Conservation (phyloP, 75 land plant species). For the Gnetum montanum region DNA sequence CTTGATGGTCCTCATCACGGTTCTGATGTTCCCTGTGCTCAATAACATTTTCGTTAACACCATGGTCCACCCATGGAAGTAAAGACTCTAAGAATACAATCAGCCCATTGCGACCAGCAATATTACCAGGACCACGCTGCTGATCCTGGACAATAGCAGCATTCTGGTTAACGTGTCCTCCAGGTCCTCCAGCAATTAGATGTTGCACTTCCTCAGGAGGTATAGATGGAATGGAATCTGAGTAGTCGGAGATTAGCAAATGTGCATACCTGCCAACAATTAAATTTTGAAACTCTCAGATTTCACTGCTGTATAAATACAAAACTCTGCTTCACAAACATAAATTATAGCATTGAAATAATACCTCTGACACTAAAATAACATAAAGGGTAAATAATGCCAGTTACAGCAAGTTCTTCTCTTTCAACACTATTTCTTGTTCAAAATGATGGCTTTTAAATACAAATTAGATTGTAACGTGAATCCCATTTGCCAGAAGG, state of each 20-base stretch:
- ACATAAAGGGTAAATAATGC: no score
- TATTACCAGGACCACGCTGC: conserved; percentile 22
- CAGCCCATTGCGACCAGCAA: conserved; percentile 42
- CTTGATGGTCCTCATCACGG: conserved; percentile 6
- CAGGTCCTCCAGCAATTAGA: conserved; percentile 33
- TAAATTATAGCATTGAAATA: no score
- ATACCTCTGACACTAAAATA: no score
- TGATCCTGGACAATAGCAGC: conserved; percentile 5
- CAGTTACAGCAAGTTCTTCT: no score
- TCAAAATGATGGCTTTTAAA: no score
- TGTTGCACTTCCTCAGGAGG: conserved; percentile 79
- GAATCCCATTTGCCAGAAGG: no score
- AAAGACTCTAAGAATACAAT: conserved; percentile 54
- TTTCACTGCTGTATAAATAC: neutral
- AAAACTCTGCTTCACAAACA: no score
- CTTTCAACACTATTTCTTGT: no score
- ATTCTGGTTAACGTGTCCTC: conserved; percentile 13
- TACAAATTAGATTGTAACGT: no score
- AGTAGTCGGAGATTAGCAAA: conserved; percentile 71
- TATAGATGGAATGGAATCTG: conserved; percentile 67
- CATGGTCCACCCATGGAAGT: conserved; percentile 76
- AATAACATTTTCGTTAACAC: conserved; percentile 19
- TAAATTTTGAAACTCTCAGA: neutral
- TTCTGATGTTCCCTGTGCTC: conserved; percentile 13
- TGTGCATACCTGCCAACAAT: conserved; percentile 58